Base-by-base conservation (phyloP, 495 filamentous ascomycete species). In the Sphaerosporella brunnea region DNA sequence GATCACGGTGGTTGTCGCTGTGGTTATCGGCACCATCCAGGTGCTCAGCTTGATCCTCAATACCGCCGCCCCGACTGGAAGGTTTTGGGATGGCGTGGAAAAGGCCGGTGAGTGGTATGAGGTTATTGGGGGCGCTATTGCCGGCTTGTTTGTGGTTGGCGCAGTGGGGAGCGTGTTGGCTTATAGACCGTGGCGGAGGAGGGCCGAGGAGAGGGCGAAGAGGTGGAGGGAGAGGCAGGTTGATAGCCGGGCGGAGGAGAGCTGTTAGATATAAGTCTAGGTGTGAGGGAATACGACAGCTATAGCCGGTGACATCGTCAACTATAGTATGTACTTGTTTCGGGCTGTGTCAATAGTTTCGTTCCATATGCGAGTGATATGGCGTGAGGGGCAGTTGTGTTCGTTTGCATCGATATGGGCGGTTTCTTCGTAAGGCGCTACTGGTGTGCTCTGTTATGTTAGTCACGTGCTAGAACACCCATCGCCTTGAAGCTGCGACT, bases 71-170 rank as follows among this genome's bases (percentile, higher is more conserved):
- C 82, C 83, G 1, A 68, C 68, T 15, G 86, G 84, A 0, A 63
- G 55, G 18, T 94, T 95, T 62, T 95, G 87, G 88, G 79, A 88
- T 43, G 86, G 85, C 2, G 80, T 95, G 0, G 66, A 71, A 39
- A 72, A 66, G 9, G 77, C 79, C 4, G 75, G 81, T 0, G 82
- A 94, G 51, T 72, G 83, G 59, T 95, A 82, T 54, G 85, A 94
- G 63, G 73, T 86, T 37, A 79, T 94, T 35, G 88, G 86, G 30
- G 87, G 80, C 8, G 69, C 67, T 5, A 93, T 96, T 16, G 92
- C 83, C 52, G 84, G 77, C 2, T 68, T 80, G 0, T 96, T 96
- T 54, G 61, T 93, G 5, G 53, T 93, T 0, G 78, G 82, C 35
- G 88, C 87, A 0, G 60, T 70, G 0, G 59, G 78, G 2, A 84